Conservation (phyloP, 2,329 filamentous ascomycete genomes). For the Sporothrix humicola region DNA sequence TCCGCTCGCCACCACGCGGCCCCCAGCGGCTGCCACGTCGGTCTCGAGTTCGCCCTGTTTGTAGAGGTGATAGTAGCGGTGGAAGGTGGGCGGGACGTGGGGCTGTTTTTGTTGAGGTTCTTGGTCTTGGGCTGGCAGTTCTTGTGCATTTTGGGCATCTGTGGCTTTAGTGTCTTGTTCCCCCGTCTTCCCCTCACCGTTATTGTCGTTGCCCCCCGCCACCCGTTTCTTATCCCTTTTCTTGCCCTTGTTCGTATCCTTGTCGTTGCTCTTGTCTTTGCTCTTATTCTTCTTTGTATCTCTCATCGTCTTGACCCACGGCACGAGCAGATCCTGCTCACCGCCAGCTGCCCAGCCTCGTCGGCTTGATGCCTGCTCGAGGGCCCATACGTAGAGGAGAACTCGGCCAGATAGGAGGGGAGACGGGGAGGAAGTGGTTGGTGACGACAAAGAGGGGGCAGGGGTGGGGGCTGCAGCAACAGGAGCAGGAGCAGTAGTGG, state of each 20-base stretch:
- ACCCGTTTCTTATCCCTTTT: slow-evolving; percentile 11
- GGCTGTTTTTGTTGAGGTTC: slow-evolving; percentile 20
- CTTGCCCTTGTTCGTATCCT: slow-evolving; percentile 16
- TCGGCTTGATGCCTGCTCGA: slow-evolving; percentile 86
- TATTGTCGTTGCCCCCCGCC: neutral
- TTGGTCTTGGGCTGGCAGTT: neutral
- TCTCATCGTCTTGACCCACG: slow-evolving; percentile 69
- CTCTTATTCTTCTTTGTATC: slow-evolving; percentile 28
- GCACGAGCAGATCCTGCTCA: slow-evolving; percentile 91
- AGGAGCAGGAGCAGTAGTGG: neutral
- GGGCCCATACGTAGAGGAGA: slow-evolving; percentile 90
- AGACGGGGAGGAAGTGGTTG: slow-evolving; percentile 34
- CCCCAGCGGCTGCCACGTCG: slow-evolving; percentile 76
- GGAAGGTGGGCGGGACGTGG: slow-evolving; percentile 64
- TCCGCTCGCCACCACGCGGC: slow-evolving; percentile 75
- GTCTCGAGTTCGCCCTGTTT: slow-evolving; percentile 82
- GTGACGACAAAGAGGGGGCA: slow-evolving; percentile 18
- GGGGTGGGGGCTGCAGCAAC: neutral
- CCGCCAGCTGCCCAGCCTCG: slow-evolving; percentile 85
- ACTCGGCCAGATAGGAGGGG: slow-evolving; percentile 61
- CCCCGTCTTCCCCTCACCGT: no score
- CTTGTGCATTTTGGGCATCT: slow-evolving; percentile 9
- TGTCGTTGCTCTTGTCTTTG: slow-evolving; percentile 11
- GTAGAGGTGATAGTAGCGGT: slow-evolving; percentile 95
- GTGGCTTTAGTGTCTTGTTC: no score